phyloP scores from a whole-genome alignment of 352 stramenopile species.

The Globisporangium carolinianum region DNA sequence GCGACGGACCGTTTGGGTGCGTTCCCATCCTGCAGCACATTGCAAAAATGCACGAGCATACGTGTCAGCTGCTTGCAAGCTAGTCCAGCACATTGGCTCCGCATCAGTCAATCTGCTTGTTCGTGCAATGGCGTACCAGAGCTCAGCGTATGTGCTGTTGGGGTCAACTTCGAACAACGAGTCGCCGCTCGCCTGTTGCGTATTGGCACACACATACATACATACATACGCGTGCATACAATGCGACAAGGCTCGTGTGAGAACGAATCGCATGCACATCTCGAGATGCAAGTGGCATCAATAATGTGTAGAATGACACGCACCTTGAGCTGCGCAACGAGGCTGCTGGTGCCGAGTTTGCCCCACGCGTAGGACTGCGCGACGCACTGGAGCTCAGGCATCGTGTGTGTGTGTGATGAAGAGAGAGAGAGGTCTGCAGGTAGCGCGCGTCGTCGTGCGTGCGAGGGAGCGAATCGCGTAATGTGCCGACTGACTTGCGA shows the following conservation, averaged over 20 bases:
- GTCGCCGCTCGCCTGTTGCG: constrained; percentile 34
- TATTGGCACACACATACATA: background rate
- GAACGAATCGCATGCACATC: too few species aligned
- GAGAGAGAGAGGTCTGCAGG: background rate
- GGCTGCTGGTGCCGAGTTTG: constrained; percentile 72
- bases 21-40: constrained; percentile 83
- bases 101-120: background rate
- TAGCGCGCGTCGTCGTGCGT: background rate
- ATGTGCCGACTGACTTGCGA: background rate
- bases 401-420: constrained; percentile 11
- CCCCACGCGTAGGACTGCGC: constrained; percentile 90
- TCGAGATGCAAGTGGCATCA: background rate
- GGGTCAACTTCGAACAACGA: constrained; percentile 36
- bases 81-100: background rate
- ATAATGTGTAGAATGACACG: background rate
- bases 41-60: background rate
- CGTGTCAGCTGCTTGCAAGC: constrained; percentile 1
- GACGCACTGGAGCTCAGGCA: constrained; percentile 79
- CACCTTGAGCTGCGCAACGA: constrained; percentile 87
- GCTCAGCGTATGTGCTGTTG: constrained; percentile 71
- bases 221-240: background rate
- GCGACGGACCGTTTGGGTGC: constrained; percentile 89
- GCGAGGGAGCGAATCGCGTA: background rate
- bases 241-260: too few species aligned
- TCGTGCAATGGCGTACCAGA: constrained; percentile 53